Conservation (phyloP, 306 rosid species). For the Crotalaria pallida region DNA sequence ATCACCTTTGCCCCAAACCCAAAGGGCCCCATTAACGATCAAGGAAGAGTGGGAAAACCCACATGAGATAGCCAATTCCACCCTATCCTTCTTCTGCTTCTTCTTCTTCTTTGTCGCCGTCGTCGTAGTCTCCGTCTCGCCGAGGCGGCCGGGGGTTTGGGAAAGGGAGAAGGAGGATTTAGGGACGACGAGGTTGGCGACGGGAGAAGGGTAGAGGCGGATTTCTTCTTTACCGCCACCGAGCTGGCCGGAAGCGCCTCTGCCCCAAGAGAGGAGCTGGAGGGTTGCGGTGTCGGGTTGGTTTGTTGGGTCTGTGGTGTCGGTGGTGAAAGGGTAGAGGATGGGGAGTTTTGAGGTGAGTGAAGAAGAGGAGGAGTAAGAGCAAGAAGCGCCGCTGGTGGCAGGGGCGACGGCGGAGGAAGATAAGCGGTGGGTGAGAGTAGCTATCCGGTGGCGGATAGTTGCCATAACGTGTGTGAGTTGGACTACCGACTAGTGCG, state of each 20-base stretch:
- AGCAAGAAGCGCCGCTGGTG: neutral
- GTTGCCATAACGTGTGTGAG: neutral
- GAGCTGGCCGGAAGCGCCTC: conserved; percentile 91
- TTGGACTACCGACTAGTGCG: too few species aligned
- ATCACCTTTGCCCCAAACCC: conserved; percentile 99
- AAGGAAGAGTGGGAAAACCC: conserved; percentile 87
- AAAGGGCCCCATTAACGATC: conserved; percentile 51
- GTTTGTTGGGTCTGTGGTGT: conserved; percentile 9
- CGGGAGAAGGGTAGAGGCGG: conserved; percentile 79
- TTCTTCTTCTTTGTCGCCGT: neutral
- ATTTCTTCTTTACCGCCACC: conserved; percentile 93
- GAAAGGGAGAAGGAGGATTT: conserved; percentile 47
- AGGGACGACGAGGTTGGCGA: conserved; percentile 59
- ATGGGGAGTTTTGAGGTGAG: conserved; percentile 34
- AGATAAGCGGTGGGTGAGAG: conserved; percentile 34
- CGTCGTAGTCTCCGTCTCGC: neutral
- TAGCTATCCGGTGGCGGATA: conserved; percentile 20
- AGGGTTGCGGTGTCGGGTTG: conserved; percentile 29
- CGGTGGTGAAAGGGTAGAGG: conserved; percentile 44
- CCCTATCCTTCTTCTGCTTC: too few species aligned
- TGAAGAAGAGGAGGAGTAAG: conserved; percentile 26
- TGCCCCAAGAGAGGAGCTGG: conserved; percentile 90
- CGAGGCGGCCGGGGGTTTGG: conserved; percentile 45
- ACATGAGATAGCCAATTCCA: conserved; percentile 77
- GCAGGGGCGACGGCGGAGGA: conserved; percentile 10